phyloP scores from a whole-genome alignment of 805 yeast genomes.

The Saccharomycopsis sp. region DNA sequence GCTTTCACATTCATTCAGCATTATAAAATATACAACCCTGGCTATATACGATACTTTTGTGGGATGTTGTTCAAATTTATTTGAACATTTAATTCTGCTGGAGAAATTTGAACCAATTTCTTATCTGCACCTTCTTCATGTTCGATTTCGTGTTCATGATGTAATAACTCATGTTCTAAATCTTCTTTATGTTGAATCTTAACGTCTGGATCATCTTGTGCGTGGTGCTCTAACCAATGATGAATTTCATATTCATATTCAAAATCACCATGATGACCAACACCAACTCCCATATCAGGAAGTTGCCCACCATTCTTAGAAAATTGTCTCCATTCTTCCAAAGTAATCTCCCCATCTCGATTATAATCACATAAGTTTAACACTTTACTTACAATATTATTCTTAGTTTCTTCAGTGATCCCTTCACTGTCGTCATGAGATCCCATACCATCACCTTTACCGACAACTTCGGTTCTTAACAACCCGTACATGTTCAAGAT shows the following conservation, averaged over 20 bases:
- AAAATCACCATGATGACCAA: conserved; percentile 81
- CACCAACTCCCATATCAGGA: conserved; percentile 91
- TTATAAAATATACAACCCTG: too few species aligned
- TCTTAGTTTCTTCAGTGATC: conserved; percentile 47
- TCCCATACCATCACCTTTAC: conserved; percentile 89
- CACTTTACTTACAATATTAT: conserved; percentile 44
- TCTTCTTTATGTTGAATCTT: conserved; percentile 79
- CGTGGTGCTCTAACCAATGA: conserved; percentile 83
- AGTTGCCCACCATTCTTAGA: conserved; percentile 57
- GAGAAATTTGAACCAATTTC: conserved; percentile 30
- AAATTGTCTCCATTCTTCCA: conserved; percentile 65
- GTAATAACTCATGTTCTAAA: conserved; percentile 76
- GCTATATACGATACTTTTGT: conserved; percentile 25
- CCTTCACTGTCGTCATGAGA: conserved; percentile 58
- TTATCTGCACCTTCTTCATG: conserved; percentile 32
- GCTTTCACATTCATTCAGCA: too few species aligned
- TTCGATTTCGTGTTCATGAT: conserved; percentile 81
- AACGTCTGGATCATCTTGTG: conserved; percentile 76
- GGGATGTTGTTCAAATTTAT: conserved; percentile 35
- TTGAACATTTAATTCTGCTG: conserved; percentile 34
- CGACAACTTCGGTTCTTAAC: conserved; percentile 62
- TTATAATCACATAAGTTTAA: conserved; percentile 58
- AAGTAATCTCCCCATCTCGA: conserved; percentile 54
- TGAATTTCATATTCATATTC: conserved; percentile 91
- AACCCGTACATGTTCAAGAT: conserved; percentile 79